phyloP scores from a whole-genome alignment of 768 basidiomycete species.

The Leccinum rimulosum region DNA sequence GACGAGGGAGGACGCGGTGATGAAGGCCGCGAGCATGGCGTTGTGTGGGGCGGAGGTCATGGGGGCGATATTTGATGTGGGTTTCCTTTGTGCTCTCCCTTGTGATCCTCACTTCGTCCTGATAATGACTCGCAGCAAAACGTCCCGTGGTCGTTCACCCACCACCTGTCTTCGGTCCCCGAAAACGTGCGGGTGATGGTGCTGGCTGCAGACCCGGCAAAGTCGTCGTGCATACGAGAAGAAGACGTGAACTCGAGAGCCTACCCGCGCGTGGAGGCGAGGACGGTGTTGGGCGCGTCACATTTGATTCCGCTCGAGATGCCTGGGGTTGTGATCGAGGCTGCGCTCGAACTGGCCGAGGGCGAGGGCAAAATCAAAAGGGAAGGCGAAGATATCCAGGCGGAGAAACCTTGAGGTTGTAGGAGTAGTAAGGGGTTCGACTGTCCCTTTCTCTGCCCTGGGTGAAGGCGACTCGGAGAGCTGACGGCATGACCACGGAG shows the following conservation, averaged over 20 bases:
- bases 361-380: background rate
- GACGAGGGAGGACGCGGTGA: background rate
- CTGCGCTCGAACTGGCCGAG: slow-evolving; percentile 5
- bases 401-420: too few species aligned
- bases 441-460: too few species aligned
- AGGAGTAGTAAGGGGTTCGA: too few species aligned
- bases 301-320: slow-evolving; percentile 15
- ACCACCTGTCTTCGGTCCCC: slow-evolving; percentile 1
- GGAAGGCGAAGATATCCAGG: too few species aligned
- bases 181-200: slow-evolving; percentile 11
- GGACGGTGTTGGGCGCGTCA: slow-evolving; percentile 9
- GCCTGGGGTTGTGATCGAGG: slow-evolving; percentile 14
- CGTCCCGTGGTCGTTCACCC: slow-evolving; percentile 19
- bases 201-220: slow-evolving; percentile 13
- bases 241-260: background rate
- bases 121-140: slow-evolving; percentile 18
- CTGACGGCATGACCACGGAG: too few species aligned
- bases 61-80: background rate
- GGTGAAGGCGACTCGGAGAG: too few species aligned
- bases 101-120: background rate
- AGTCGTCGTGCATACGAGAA: background rate
- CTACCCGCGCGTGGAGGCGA: slow-evolving; percentile 7
- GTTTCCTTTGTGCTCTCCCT: background rate
- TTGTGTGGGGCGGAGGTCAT: background rate
- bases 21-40: background rate